These are phyloP conservation scores for Phialophora tarda DNA, from an alignment of 2,329 filamentous ascomycete species.

Conservation along the genomic window DNA sequence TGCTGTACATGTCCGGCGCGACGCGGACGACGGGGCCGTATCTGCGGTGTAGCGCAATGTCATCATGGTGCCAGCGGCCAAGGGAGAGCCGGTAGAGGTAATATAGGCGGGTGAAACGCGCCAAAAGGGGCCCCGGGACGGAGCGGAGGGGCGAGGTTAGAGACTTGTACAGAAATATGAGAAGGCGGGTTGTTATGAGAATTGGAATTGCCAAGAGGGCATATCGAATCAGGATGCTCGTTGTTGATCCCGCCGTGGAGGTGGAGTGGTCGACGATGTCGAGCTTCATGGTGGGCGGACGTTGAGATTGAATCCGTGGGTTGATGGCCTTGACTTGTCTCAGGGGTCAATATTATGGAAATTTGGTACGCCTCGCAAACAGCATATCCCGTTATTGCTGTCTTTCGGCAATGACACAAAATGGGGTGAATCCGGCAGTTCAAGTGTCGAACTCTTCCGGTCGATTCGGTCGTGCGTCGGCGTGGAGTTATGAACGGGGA, in stretches of 20 bases:
- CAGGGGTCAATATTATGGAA: not conserved
- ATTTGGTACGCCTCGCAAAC: not conserved
- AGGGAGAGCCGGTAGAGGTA: conserved; percentile 48
- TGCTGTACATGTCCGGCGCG: conserved; percentile 35
- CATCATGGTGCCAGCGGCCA: conserved; percentile 49
- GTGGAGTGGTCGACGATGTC: not conserved
- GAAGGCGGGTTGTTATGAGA: conserved; percentile 14
- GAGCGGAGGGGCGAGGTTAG: conserved; percentile 46
- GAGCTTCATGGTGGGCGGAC: not conserved
- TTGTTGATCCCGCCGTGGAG: not conserved
- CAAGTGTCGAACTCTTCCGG: not conserved
- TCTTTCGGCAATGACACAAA: not conserved
- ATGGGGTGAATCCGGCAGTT: not conserved
- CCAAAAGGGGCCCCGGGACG: conserved; percentile 54
- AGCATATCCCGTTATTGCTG: not conserved
- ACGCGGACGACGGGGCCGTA: conserved; percentile 39
- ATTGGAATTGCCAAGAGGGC: conserved; percentile 19
- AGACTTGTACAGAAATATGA: conserved; percentile 36
- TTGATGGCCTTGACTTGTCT: not conserved
- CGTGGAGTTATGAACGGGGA: not conserved
- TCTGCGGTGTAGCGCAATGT: conserved; percentile 33
- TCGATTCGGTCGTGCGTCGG: not conserved
- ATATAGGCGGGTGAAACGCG: conserved; percentile 54
- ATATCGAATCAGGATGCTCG: conserved; percentile 23
- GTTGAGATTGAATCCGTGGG: not conserved